Base-by-base conservation (phyloP, 805 yeast genomes). In the Dipodascopsis tothii region DNA sequence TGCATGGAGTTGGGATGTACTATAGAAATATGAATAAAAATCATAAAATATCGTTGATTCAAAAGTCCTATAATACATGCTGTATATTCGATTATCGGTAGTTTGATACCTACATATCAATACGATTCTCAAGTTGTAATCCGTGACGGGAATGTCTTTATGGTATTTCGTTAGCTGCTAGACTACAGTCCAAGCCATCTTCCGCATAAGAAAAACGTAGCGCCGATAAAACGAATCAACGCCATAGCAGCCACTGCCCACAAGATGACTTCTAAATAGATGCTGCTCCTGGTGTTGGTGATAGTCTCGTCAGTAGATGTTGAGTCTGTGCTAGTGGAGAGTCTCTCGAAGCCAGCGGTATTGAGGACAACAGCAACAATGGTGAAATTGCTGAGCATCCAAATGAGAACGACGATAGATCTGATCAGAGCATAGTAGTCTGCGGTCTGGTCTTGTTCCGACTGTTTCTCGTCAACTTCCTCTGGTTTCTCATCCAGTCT, bases 231-330 rank as follows among this genome's bases (percentile, higher is more conserved):
- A 50, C 96, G 70, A 62, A 85, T 80, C 4, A 80, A 72, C 0
- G 97, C 96, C 71, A 86, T 75, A 21, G 80, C 84, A 3, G 96
- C 96, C 35, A 90, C 97, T 30, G 88, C 67, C 96, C 97, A 90
- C 53, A 90, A 69, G 37, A 90, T 81, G 23, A 90, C 85, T 3
- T 92, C 76, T 62, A 90, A 73, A 60, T 86, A 90, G 30, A 25
- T 25, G 9, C 11, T 14, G 14, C 30, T 25, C 14, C 30, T 9
- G 4, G 79, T 66, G 32, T 39, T 27, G 14, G 44, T 36, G 18
- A 43, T 30, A 19, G 35, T 44, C 25, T 38, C 44, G 5, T 49
- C 45, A 7, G 51, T 39, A 11, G 45, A n/a, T 5, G 41, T 40
- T 2, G 19, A 4, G 18, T 32, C 35, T 4, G 19, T 33, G 11